Percentiles rank a stretch among this genome's conserved stretches.
phyloP scores from a whole-genome alignment of 169 alveolate genomes.

The Plasmodium gallinaceum region DNA sequence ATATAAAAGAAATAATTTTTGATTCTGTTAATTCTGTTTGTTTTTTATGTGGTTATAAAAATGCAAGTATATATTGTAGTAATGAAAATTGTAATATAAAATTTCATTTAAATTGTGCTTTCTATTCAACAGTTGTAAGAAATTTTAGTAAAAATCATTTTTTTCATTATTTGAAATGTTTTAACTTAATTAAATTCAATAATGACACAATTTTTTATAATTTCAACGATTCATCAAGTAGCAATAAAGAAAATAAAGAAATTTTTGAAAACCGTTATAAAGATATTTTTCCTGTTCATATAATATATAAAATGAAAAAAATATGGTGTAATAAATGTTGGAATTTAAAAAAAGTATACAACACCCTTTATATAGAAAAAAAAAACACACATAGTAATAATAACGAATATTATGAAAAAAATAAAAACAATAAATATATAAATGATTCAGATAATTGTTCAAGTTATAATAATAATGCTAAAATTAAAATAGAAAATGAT shows the following conservation, averaged over 20 bases:
- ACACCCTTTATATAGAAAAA: conserved; percentile 27
- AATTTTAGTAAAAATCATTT: conserved; percentile 24
- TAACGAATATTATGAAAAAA: neutral
- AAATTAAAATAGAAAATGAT: no score
- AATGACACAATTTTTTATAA: conserved; percentile 61
- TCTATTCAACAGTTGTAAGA: conserved; percentile 74
- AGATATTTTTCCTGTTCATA: conserved; percentile 79
- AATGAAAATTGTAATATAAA: conserved; percentile 78
- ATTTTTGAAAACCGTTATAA: conserved; percentile 28
- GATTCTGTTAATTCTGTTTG: conserved; percentile 73
- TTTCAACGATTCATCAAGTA: neutral
- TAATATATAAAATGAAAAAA: conserved; percentile 78
- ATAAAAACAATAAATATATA: neutral
- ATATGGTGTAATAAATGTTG: conserved; percentile 84
- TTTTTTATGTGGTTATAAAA: conserved; percentile 77
- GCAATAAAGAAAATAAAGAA: conserved; percentile 10
- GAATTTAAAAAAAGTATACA: conserved; percentile 34
- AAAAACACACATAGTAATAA: no score
- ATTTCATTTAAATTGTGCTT: conserved; percentile 81
- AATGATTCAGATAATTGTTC: neutral
- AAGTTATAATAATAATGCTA: no score
- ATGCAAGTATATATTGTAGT: conserved; percentile 82
- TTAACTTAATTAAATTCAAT: conserved; percentile 36
- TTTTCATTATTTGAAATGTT: conserved; percentile 47
- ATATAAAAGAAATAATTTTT: conserved; percentile 75